phyloP scores from a whole-genome alignment of 495 filamentous ascomycete genomes.

The Physcia stellaris region DNA sequence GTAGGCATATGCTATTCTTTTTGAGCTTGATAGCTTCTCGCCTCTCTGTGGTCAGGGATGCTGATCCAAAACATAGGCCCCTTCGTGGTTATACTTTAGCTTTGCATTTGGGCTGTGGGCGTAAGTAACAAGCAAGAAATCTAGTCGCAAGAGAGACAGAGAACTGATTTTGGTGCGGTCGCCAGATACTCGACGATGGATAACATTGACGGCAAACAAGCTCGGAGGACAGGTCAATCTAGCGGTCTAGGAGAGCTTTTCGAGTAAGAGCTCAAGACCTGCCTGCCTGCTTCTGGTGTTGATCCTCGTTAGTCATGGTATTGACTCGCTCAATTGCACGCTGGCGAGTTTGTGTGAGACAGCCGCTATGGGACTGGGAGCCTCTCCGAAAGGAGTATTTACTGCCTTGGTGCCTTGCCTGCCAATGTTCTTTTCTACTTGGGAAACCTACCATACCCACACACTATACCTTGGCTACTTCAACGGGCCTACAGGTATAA shows the following conservation, averaged over 20 bases:
- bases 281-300: constrained; percentile 12
- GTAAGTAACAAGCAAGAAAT: constrained; percentile 28
- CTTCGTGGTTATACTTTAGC: constrained; percentile 86
- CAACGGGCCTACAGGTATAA: constrained; percentile 71
- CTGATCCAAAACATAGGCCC: constrained; percentile 41
- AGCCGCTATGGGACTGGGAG: constrained; percentile 80
- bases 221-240: constrained; percentile 84
- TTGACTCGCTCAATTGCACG: constrained; percentile 94
- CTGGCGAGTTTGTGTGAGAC: constrained; percentile 78
- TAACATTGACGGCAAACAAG: constrained; percentile 97
- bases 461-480: constrained; percentile 93
- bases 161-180: constrained; percentile 13
- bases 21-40: neutral
- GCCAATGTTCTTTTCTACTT: constrained; percentile 98
- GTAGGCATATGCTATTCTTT: constrained; percentile 33
- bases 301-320: constrained; percentile 54
- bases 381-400: constrained; percentile 69
- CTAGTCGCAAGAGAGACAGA: neutral
- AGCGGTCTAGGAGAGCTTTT: constrained; percentile 92
- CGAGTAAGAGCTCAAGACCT: constrained; percentile 45
- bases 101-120: constrained; percentile 91
- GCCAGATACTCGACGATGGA: constrained; percentile 88
- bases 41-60: constrained; percentile 11
- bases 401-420: constrained; percentile 84
- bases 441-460: constrained; percentile 98